phyloP scores from a whole-genome alignment of 208 protist species.

The Phytomonas francai region DNA sequence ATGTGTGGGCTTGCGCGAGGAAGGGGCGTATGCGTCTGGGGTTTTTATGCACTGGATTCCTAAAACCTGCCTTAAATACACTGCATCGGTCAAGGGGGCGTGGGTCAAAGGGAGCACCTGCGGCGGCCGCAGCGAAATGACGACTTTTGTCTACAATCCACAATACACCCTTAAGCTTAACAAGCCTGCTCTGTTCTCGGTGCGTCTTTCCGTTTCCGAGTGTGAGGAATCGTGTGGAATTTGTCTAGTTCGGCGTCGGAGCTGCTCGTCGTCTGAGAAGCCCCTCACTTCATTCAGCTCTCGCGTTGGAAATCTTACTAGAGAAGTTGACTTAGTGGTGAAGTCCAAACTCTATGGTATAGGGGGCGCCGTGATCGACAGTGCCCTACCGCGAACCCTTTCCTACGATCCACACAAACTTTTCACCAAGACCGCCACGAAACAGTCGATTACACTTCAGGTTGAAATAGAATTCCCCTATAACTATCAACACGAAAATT shows the following conservation, averaged over 20 bases:
- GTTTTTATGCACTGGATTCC: constrained; percentile 83
- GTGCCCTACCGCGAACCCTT: constrained; percentile 48
- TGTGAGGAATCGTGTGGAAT: constrained; percentile 27
- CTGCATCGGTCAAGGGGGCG: constrained; percentile 24
- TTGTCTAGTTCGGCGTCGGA: constrained; percentile 27
- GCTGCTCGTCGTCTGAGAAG: constrained; percentile 18
- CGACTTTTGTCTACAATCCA: constrained; percentile 62
- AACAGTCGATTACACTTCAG: no score
- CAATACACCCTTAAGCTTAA: constrained; percentile 62
- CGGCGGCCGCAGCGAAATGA: constrained; percentile 42
- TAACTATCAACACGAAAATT: no score
- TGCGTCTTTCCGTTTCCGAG: constrained; percentile 31
- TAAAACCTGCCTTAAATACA: constrained; percentile 32
- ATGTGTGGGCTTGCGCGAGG: not conserved
- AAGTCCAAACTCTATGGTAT: constrained; percentile 46
- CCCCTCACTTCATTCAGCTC: not conserved
- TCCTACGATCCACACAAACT: constrained; percentile 38
- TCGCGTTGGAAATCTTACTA: constrained; percentile 14
- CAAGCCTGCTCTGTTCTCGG: constrained; percentile 47
- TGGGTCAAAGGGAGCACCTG: constrained; percentile 73
- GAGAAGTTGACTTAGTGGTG: constrained; percentile 38
- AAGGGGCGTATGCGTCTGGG: constrained; percentile 9
- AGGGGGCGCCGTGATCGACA: constrained; percentile 56
- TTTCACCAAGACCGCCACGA: constrained; percentile 20
- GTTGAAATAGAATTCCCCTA: no score